phyloP scores from a whole-genome alignment of 1,139 yeast species.

The Arxiozyma bovina region DNA sequence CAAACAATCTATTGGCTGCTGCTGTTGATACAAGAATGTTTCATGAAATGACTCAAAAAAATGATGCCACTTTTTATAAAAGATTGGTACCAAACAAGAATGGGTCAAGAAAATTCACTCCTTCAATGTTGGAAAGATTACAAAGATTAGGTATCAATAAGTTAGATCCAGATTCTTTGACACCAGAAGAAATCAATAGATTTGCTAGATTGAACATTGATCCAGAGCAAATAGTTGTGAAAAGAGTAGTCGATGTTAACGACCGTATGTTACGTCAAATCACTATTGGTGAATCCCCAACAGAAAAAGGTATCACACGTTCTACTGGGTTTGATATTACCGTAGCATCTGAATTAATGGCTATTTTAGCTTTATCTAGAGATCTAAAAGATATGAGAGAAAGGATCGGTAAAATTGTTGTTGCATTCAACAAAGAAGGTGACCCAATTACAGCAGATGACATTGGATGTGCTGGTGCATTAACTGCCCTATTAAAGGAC shows the following conservation, averaged over 20 bases:
- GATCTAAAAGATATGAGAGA: constrained; percentile 58
- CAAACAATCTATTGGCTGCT: constrained; percentile 71
- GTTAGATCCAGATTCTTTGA: constrained; percentile 60
- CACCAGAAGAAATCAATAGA: constrained; percentile 50
- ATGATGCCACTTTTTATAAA: constrained; percentile 54
- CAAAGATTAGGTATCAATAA: constrained; percentile 54
- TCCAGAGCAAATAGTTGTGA: constrained; percentile 64
- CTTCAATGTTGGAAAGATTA: constrained; percentile 58
- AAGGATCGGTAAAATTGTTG: constrained; percentile 63
- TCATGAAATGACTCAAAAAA: constrained; percentile 64
- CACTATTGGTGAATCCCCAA: constrained; percentile 68
- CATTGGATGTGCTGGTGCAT: constrained; percentile 72
- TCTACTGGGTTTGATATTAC: constrained; percentile 72
- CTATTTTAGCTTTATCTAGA: constrained; percentile 63
- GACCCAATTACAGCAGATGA: constrained; percentile 71
- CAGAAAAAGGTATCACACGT: constrained; percentile 69
- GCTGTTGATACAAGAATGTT: constrained; percentile 80
- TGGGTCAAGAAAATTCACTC: constrained; percentile 56
- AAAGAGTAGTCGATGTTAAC: constrained; percentile 73
- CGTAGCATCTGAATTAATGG: constrained; percentile 78
- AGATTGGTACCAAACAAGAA: constrained; percentile 64
- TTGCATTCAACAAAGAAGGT: constrained; percentile 56
- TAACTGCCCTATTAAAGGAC: constrained; percentile 68
- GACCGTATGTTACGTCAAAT: constrained; percentile 70
- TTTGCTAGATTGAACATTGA: constrained; percentile 64